Base-by-base conservation (phyloP, 1,284 basidiomycete species). In the Meira miltonrushii region DNA sequence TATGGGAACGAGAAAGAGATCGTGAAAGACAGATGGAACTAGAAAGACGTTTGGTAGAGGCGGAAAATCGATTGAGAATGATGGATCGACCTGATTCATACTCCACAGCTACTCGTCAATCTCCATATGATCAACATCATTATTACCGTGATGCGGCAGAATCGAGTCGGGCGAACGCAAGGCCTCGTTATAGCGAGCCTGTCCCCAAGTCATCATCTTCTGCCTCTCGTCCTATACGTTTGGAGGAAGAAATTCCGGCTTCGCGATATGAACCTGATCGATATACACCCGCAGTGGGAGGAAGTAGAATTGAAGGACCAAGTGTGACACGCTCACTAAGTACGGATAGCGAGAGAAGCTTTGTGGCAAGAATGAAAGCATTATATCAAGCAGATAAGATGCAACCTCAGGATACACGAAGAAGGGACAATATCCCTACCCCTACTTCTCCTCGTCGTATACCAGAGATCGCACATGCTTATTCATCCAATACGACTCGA, bases 311-410 rank as follows among this genome's bases (percentile, higher is more conserved):
- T 1, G 58, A 61, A 8, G 64, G 61, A 9, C 53, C 55, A 2
- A 64, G 65, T 25, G 65, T 73, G 21, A 66, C 57, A 3, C 63
- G 72, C n/a, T 68, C 66, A 40, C 60, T 72, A 6, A 70, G 68
- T 58, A 72, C 63, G 38, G 71, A 71, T 47, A 69, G 67, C 19
- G 71, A 74, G 51, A 65, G 71, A 33, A 73, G 71, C 63, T 74
- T 74, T 59, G 72, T 74, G 1, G 69, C 72, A 6, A 57, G 70
- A 13, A 74, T 74, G 72, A 74, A 72, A 57, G 69, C 69, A 5
- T 66, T 64, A 39, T 74, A 74, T 60, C 72, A 74, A 47, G 69
- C 59, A 5, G 72, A 73, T 39, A 74, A 73, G 61, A 67, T 66
- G 38, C 38, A 64, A 9, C 64, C 64, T 40, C 51, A 62, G 8